These are phyloP conservation scores for Linnemannia hyalina DNA, from an alignment of 192 early-diverging fungal genomes.

Conservation along the genomic window DNA sequence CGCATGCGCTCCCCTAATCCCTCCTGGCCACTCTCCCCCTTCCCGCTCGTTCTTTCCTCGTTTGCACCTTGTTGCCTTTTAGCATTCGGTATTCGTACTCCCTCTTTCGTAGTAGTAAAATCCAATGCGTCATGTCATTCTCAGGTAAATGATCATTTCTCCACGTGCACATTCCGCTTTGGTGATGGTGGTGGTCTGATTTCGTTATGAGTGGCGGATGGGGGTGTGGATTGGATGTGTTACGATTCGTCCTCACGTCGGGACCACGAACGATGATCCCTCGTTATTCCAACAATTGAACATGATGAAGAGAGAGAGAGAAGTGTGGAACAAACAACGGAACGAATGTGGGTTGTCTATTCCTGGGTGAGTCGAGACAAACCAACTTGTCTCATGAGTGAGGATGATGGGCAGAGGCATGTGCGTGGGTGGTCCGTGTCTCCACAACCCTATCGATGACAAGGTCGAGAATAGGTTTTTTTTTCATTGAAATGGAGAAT, in stretches of 20 bases:
- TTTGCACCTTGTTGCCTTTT: background rate
- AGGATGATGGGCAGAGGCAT: background rate
- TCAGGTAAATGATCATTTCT: background rate
- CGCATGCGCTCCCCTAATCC: background rate
- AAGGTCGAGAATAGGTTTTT: background rate
- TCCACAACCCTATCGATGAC: background rate
- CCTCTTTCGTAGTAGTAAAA: too few relatives aligned
- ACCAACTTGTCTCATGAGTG: background rate
- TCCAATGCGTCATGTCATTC: too few relatives aligned
- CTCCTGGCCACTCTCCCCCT: background rate
- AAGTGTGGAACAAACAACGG: background rate
- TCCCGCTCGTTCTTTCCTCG: background rate
- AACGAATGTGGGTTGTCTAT: background rate
- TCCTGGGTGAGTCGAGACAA: slow-evolving; percentile 1
- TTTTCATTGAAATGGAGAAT: too few relatives aligned
- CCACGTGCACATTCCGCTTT: background rate
- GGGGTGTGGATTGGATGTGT: background rate
- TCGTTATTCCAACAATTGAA: background rate
- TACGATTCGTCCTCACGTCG: background rate
- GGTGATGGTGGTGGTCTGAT: background rate
- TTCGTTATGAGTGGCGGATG: background rate
- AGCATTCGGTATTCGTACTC: too few relatives aligned
- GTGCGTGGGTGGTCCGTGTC: background rate
- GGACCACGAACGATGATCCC: background rate
- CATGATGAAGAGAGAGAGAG: background rate